These are phyloP conservation scores for Trichoderma virens DNA, from an alignment of 495 filamentous ascomycete genomes.

Conservation along the genomic window DNA sequence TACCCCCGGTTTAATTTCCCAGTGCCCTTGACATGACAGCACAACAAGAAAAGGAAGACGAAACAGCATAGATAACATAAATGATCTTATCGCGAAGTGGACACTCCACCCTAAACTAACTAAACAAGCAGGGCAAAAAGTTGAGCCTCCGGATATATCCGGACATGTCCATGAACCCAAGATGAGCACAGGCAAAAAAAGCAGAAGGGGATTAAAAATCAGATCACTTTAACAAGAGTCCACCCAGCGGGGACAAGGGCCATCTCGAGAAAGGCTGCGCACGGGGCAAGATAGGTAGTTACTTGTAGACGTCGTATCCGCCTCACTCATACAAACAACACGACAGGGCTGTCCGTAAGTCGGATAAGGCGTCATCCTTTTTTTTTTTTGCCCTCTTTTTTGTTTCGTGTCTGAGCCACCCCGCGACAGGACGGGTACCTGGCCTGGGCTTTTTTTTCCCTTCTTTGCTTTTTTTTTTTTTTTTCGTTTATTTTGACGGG, in stretches of 20 bases:
- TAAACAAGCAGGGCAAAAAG: not conserved
- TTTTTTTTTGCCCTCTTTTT: conserved; percentile 7
- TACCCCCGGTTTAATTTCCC: too few species aligned
- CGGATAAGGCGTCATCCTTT: conserved; percentile 12
- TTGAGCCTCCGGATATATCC: conserved; percentile 9
- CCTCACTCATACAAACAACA: too few species aligned
- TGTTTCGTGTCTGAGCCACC: not conserved
- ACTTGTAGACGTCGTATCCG: not conserved
- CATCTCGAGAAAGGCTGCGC: not conserved
- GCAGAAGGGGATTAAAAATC: not conserved
- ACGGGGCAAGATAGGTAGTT: not conserved
- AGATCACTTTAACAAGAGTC: not conserved
- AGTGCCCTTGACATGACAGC: too few species aligned
- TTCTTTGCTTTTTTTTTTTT: not conserved
- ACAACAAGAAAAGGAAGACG: too few species aligned
- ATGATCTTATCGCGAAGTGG: not conserved
- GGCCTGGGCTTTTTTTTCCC: not conserved
- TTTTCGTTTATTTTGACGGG: not conserved
- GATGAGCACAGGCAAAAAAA: not conserved
- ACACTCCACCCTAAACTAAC: not conserved
- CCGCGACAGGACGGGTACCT: conserved; percentile 1
- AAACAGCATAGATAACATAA: too few species aligned
- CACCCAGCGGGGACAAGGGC: not conserved
- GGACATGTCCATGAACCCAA: not conserved
- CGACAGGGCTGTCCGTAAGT: conserved; percentile 5